phyloP scores from a whole-genome alignment of 2,329 filamentous ascomycete species.

The Botrytis cinerea region DNA sequence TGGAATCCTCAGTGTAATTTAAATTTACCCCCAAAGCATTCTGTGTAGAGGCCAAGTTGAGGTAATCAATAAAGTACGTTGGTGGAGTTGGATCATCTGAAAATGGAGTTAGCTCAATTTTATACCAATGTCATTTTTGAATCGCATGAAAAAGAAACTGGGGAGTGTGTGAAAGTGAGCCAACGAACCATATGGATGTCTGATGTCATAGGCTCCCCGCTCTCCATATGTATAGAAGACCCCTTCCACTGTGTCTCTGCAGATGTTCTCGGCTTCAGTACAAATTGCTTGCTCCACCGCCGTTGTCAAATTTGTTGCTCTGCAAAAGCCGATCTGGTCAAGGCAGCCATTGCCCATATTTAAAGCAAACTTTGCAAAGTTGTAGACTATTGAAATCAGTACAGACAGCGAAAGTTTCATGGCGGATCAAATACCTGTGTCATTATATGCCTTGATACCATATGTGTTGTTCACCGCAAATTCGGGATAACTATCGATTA shows the following conservation, averaged over 20 bases:
- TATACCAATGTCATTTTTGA: neutral
- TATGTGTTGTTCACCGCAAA: constrained; percentile 53
- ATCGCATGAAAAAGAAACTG: neutral
- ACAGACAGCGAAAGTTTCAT: neutral
- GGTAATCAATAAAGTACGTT: constrained; percentile 48
- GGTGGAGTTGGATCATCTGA: constrained; percentile 53
- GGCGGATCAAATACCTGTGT: constrained; percentile 28
- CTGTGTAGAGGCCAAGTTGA: constrained; percentile 25
- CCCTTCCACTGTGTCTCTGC: constrained; percentile 56
- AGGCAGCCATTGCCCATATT: constrained; percentile 45
- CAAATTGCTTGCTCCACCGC: constrained; percentile 47
- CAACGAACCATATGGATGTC: constrained; percentile 45
- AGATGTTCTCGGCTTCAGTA: constrained; percentile 55
- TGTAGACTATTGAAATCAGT: constrained; percentile 47
- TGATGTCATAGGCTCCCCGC: constrained; percentile 53
- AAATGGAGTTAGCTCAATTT: neutral
- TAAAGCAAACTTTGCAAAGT: constrained; percentile 54
- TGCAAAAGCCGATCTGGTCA: constrained; percentile 51
- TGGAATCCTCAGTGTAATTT: constrained; percentile 29
- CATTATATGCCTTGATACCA: constrained; percentile 36
- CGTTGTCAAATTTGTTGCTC: constrained; percentile 47
- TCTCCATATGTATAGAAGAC: constrained; percentile 42
- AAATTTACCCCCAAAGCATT: constrained; percentile 26
- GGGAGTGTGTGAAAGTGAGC: neutral
- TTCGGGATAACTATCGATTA: constrained; percentile 35